phyloP scores from a whole-genome alignment of 768 basidiomycete genomes.

The Tulasnella sp. region DNA sequence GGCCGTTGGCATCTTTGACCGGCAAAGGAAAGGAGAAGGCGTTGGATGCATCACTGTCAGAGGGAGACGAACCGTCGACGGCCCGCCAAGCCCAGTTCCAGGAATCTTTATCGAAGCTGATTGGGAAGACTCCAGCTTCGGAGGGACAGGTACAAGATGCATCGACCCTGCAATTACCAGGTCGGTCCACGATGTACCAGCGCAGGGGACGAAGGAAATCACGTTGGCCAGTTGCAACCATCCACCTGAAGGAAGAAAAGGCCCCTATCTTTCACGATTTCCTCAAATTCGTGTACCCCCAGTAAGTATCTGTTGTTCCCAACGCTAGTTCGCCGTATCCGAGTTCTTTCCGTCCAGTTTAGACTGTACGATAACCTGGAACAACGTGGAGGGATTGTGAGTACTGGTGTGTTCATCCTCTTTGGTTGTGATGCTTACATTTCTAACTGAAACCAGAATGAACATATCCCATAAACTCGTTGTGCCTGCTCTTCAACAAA shows the following conservation, averaged over 20 bases:
- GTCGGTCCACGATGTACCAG: background rate
- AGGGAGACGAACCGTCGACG: background rate
- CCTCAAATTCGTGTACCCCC: constrained; percentile 86
- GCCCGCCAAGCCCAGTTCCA: background rate
- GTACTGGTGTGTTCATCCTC: constrained; percentile 12
- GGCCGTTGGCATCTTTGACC: background rate
- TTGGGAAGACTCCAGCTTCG: background rate
- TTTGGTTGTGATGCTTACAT: background rate
- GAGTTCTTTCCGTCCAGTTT: constrained; percentile 39
- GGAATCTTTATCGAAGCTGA: background rate
- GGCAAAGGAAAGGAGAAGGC: background rate
- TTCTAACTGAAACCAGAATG: constrained; percentile 37
- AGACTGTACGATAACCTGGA: constrained; percentile 88
- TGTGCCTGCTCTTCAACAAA: constrained; percentile 68
- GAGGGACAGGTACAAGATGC: background rate
- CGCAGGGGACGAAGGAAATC: background rate
- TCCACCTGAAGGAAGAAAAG: constrained; percentile 85
- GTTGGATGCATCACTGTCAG: background rate
- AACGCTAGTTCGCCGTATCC: constrained; percentile 4
- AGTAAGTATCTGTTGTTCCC: constrained; percentile 44
- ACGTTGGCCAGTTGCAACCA: constrained; percentile 56
- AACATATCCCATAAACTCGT: constrained; percentile 86
- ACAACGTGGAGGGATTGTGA: constrained; percentile 77
- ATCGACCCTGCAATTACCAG: background rate
- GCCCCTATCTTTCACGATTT: constrained; percentile 89